phyloP scores from a whole-genome alignment of 2,329 filamentous ascomycete species.

The Lecanicillium sp. region DNA sequence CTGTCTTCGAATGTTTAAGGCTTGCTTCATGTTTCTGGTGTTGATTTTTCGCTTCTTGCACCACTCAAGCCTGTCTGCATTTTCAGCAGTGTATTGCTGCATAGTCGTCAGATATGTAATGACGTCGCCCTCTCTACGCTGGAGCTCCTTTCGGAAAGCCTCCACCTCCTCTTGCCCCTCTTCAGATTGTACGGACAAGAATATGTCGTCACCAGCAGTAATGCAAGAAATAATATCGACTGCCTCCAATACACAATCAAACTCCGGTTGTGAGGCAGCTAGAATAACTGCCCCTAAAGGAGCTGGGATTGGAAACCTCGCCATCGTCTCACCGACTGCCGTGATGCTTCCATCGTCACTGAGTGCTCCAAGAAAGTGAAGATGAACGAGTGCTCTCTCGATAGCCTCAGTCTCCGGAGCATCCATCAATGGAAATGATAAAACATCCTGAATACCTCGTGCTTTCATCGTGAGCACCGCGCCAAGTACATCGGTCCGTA shows the following conservation, averaged over 20 bases:
- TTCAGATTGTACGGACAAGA: slow-evolving; percentile 49
- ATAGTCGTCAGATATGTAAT: slow-evolving; percentile 56
- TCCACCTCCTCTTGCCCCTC: slow-evolving; percentile 47
- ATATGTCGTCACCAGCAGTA: slow-evolving; percentile 55
- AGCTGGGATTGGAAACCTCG: slow-evolving; percentile 74
- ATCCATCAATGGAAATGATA: slow-evolving; percentile 79
- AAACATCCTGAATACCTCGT: slow-evolving; percentile 72
- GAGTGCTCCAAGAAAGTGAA: slow-evolving; percentile 72
- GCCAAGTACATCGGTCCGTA: slow-evolving; percentile 80
- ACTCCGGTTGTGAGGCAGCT: slow-evolving; percentile 62
- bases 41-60: slow-evolving; percentile 50
- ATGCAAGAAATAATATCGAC: slow-evolving; percentile 74
- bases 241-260: slow-evolving; percentile 67
- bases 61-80: slow-evolving; percentile 46
- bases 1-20: slow-evolving; percentile 53
- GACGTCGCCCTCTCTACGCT: slow-evolving; percentile 56
- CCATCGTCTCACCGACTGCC: slow-evolving; percentile 64
- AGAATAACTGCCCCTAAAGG: slow-evolving; percentile 75
- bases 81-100: slow-evolving; percentile 51
- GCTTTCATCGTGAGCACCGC: slow-evolving; percentile 92
- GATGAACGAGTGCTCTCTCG: slow-evolving; percentile 71
- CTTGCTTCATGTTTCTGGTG: slow-evolving; percentile 52
- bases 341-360: slow-evolving; percentile 67
- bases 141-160: slow-evolving; percentile 45
- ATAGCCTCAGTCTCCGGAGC: slow-evolving; percentile 68